phyloP scores from a whole-genome alignment of 805 yeast species.

The Teunomyces atbi region DNA sequence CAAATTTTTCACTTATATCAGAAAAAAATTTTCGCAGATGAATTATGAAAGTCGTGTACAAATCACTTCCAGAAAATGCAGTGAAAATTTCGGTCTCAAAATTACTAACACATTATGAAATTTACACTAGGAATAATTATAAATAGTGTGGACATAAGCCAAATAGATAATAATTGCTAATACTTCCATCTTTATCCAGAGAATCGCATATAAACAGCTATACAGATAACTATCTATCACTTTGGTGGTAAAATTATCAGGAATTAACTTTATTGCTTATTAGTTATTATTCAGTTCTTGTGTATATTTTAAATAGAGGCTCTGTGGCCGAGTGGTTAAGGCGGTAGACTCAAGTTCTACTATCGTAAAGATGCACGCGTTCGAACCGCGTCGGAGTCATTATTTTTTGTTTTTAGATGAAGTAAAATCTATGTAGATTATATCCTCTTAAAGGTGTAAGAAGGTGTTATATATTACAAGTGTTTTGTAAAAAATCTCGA shows the following conservation, averaged over 20 bases:
- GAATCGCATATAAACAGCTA: no score
- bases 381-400: slow-evolving; percentile 16
- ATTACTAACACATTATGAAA: not conserved
- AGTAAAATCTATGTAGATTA: no score
- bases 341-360: slow-evolving; percentile 14
- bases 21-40: not conserved
- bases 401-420: slow-evolving; percentile 7
- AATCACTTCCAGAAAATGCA: not conserved
- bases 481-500: no score
- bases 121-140: not conserved
- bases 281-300: no score
- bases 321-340: slow-evolving; percentile 14
- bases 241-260: no score
- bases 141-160: not conserved
- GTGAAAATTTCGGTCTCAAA: not conserved
- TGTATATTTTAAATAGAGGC: slow-evolving; percentile 1
- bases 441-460: no score
- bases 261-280: no score
- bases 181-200: no score
- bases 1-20: slow-evolving; percentile 1
- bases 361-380: slow-evolving; percentile 14
- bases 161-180: not conserved
- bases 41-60: not conserved
- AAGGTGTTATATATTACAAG: not conserved
- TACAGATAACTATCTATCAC: no score